Conservation (phyloP, 257 asterid species). For the Asclepias syriaca region DNA sequence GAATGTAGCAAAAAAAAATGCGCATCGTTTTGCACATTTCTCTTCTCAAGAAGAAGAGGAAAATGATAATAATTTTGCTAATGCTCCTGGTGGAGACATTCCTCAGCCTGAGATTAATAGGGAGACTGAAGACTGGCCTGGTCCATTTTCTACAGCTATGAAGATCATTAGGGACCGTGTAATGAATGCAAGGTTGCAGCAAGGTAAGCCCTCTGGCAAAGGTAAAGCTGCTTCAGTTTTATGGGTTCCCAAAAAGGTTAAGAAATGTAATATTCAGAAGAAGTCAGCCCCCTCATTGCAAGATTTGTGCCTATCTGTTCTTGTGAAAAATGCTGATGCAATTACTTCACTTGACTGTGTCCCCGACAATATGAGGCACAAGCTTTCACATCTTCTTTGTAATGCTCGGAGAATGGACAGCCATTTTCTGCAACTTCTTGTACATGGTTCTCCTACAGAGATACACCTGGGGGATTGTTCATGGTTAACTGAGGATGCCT, state of each 20-base stretch:
- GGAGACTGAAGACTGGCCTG: conserved; percentile 83
- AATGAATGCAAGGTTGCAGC: conserved; percentile 24
- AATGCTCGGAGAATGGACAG: conserved; percentile 56
- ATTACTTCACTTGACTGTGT: conserved; percentile 70
- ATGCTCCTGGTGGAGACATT: conserved; percentile 32
- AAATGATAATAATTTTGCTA: conserved; percentile 25
- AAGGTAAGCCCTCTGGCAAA: conserved; percentile 27
- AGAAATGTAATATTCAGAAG: conserved; percentile 30
- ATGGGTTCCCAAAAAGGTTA: conserved; percentile 59
- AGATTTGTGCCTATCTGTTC: conserved; percentile 61
- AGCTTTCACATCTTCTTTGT: conserved; percentile 65
- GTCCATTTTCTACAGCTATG: conserved; percentile 91
- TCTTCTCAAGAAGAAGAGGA: conserved; percentile 52
- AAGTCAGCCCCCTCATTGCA: conserved; percentile 50
- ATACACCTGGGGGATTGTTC: conserved; percentile 78
- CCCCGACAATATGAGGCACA: conserved; percentile 75
- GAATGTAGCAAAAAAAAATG: conserved; percentile 62
- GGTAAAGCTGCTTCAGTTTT: conserved; percentile 32
- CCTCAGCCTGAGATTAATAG: conserved; percentile 26
- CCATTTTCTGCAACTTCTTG: conserved; percentile 63
- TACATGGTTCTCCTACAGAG: conserved; percentile 71
- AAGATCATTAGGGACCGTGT: conserved; percentile 67
- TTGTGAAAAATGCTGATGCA: conserved; percentile 71
- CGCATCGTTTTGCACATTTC: conserved; percentile 78
- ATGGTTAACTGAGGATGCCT: conserved; percentile 75